Evolutionary conservation across 2,329 filamentous ascomycete genomes (phyloP), one percentile per base, ranked within the genome.

Genomic region (Pseudocercospora fijiensis): DNA sequence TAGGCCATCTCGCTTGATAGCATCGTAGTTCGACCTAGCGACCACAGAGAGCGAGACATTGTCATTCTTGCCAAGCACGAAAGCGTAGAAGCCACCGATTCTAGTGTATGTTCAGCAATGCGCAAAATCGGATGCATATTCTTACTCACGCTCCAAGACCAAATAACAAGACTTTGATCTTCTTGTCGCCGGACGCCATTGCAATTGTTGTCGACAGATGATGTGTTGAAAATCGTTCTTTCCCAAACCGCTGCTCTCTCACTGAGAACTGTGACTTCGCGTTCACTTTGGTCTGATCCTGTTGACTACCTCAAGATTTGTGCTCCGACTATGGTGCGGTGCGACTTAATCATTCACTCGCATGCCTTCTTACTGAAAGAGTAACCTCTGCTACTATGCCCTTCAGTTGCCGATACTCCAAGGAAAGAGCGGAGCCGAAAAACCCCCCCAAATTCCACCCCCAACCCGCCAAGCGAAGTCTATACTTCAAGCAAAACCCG

Each of bases 61-160:
- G 2, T 77, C 66, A 30, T 73, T 75, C 2, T 81, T 78, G 58
- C 76, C 79, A 0, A 85, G 69, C 37, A 86, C 80, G 63, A 85
- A 86, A 7, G 83, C 81, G 68, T 86, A 86, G 66, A 86, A 86
- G 1, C 83, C 84, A 27, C 84, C 84, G 58, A 86, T 85, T 0
- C 83, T 85, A 52, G 4, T 55, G n/a, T 18, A 2, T 8, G 26
- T 51, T 60, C 26, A 63, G 49, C 10, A 20, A 9, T 9, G 28
- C 18, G 4, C 10, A 28, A n/a, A 6, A 43, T 13, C 28, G 28
- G 37, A 41, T 41, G 13, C 37, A n/a, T 41, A 6, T 13, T 45
- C 4, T 10, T 2, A 78, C 81, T 73, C 71, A 85, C 82, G 83
- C 83, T 68, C 83, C 82, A 0, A 85, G 78, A 1, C 83, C 83